These are phyloP conservation scores for Buddleja alternifolia DNA, from an alignment of 257 asterid species.

Conservation along the genomic window DNA sequence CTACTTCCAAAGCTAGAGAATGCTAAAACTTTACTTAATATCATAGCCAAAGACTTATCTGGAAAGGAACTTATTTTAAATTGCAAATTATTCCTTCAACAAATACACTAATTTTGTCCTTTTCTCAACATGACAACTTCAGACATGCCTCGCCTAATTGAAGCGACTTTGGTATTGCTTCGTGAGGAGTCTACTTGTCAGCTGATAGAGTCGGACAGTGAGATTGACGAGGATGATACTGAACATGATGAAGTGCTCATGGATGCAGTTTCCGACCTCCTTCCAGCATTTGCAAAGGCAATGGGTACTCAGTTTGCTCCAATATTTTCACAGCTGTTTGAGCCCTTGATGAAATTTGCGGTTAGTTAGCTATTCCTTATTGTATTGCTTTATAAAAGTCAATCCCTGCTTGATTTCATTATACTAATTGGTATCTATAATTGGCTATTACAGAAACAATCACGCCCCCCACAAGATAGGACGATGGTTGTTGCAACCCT, in stretches of 20 bases:
- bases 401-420: background rate
- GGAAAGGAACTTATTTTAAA: too few relatives aligned
- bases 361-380: slow-evolving; percentile 50
- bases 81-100: too few relatives aligned
- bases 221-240: slow-evolving; percentile 78
- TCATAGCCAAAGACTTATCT: too few relatives aligned
- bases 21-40: too few relatives aligned
- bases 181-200: slow-evolving; percentile 88
- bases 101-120: slow-evolving; percentile 13
- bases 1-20: too few relatives aligned
- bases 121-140: slow-evolving; percentile 26
- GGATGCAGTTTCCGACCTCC: slow-evolving; percentile 99
- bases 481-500: slow-evolving; percentile 99
- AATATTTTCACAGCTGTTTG: slow-evolving; percentile 70
- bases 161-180: slow-evolving; percentile 75
- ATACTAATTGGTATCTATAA: slow-evolving; percentile 20
- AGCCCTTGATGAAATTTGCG: slow-evolving; percentile 90
- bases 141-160: slow-evolving; percentile 78
- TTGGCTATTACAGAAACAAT: slow-evolving; percentile 65
- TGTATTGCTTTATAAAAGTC: background rate
- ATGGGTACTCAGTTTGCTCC: slow-evolving; percentile 93
- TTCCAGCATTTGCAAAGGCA: slow-evolving; percentile 94
- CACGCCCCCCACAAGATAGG: slow-evolving; percentile 89
- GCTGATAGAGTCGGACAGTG: slow-evolving; percentile 80
- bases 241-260: slow-evolving; percentile 97